These are phyloP conservation scores for Podospora didyma DNA, from an alignment of 495 filamentous ascomycete genomes.

Conservation along the genomic window DNA sequence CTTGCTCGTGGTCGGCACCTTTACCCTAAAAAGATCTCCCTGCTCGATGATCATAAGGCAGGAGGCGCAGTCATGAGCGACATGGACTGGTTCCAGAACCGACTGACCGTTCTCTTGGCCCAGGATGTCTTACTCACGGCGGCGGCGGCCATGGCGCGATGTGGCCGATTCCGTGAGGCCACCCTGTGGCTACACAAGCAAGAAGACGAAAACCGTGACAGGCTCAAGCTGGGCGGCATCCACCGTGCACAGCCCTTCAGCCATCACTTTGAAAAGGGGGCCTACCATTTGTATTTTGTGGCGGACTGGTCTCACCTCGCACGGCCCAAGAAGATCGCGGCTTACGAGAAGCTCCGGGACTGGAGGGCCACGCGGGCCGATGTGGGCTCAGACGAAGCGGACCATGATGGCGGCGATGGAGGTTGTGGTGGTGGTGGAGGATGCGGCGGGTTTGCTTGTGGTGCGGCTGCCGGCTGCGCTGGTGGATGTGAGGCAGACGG, in stretches of 20 bases:
- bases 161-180: conserved; percentile 15
- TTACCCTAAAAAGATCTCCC: conserved; percentile 16
- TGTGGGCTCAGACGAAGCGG: background rate
- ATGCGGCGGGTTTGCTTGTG: background rate
- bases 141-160: conserved; percentile 33
- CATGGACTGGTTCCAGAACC: conserved; percentile 25
- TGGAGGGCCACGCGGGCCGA: background rate
- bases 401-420: background rate
- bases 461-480: background rate
- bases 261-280: conserved; percentile 31
- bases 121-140: conserved; percentile 23
- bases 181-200: conserved; percentile 25
- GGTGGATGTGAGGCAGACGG: background rate
- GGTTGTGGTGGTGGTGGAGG: background rate
- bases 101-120: conserved; percentile 32
- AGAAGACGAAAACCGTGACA: conserved; percentile 14
- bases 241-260: conserved; percentile 42
- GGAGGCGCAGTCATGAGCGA: background rate
- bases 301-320: conserved; percentile 24
- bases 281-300: conserved; percentile 31
- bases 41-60: too few relatives aligned
- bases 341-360: conserved; percentile 21
- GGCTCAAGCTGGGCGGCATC: conserved; percentile 38
- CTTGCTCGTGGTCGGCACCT: conserved; percentile 25
- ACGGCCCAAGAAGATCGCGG: conserved; percentile 11